Conservation (phyloP, 1,284 basidiomycete species). For the Ganoderma resinaceum region DNA sequence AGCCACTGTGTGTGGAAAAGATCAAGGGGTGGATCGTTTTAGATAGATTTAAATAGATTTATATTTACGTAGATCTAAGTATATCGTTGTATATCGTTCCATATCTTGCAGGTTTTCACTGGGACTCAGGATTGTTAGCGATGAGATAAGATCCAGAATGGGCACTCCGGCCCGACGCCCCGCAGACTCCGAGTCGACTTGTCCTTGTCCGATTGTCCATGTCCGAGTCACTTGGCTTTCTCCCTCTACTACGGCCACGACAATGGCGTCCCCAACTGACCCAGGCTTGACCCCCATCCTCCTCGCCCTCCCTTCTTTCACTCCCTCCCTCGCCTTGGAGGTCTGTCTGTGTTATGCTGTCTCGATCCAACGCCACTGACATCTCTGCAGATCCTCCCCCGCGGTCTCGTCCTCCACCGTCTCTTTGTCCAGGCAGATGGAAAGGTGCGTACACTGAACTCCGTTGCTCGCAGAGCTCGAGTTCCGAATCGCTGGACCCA, state of each 20-base stretch:
- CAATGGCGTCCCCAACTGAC: constrained; percentile 40
- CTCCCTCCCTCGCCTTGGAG: constrained; percentile 66
- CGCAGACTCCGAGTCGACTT: background rate
- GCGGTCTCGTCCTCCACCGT: constrained; percentile 71
- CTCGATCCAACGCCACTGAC: constrained; percentile 17
- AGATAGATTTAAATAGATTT: too few species aligned
- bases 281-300: constrained; percentile 58
- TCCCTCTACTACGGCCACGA: constrained; percentile 30
- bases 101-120: too few species aligned
- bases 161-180: background rate
- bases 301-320: constrained; percentile 58
- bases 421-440: constrained; percentile 70
- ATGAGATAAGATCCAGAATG: constrained; percentile 20
- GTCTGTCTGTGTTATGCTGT: constrained; percentile 39
- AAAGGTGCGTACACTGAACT: constrained; percentile 48
- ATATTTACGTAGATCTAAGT: too few species aligned
- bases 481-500: constrained; percentile 33
- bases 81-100: too few species aligned
- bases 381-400: constrained; percentile 60
- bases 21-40: too few species aligned
- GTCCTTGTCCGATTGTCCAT: background rate
- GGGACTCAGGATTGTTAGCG: constrained; percentile 13
- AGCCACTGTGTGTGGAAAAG: too few species aligned
- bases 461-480: constrained; percentile 6
- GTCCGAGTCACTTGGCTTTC: background rate